phyloP scores from a whole-genome alignment of 164 flowering plant species.

The Liriodendron chinense region DNA sequence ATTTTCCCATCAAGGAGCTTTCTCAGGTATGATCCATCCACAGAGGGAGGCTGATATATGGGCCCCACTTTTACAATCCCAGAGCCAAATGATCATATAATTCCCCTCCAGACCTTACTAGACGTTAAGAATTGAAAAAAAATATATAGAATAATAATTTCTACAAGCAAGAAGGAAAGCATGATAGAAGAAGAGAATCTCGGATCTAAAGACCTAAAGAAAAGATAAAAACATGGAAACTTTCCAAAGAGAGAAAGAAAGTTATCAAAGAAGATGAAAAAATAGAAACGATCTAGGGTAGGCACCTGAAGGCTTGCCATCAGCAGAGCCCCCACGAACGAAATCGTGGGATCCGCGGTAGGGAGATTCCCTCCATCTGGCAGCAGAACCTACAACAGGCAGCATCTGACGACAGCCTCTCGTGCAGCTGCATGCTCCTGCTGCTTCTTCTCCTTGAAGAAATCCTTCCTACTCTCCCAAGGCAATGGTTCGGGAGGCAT shows the following conservation, averaged over 20 bases:
- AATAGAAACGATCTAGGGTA: not conserved
- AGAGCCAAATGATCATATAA: not conserved
- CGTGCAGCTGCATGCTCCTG: constrained; percentile 36
- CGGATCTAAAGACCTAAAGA: not conserved
- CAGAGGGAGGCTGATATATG: not conserved
- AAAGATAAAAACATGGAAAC: not conserved
- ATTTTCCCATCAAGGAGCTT: not conserved
- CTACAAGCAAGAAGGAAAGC: constrained; percentile 1
- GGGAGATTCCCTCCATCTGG: constrained; percentile 65
- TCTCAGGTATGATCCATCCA: not conserved
- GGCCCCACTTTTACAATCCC: not conserved
- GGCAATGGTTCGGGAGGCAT: constrained; percentile 93
- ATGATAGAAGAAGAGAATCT: not conserved
- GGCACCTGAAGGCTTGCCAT: constrained; percentile 65
- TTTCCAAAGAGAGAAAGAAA: not conserved
- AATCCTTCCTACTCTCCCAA: constrained; percentile 83
- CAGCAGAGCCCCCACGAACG: constrained; percentile 36
- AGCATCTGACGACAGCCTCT: constrained; percentile 4
- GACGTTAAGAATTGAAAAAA: not conserved
- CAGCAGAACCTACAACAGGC: constrained; percentile 20
- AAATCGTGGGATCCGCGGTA: constrained; percentile 39
- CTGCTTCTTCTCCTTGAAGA: constrained; percentile 73
- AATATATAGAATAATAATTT: not conserved
- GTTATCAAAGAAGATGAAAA: not conserved
- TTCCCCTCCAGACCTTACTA: not conserved